A percentile compares a stretch with the other conserved stretches of the same genome.
Conservation (phyloP, 352 stramenopile species). For the Bremia lactucae region DNA sequence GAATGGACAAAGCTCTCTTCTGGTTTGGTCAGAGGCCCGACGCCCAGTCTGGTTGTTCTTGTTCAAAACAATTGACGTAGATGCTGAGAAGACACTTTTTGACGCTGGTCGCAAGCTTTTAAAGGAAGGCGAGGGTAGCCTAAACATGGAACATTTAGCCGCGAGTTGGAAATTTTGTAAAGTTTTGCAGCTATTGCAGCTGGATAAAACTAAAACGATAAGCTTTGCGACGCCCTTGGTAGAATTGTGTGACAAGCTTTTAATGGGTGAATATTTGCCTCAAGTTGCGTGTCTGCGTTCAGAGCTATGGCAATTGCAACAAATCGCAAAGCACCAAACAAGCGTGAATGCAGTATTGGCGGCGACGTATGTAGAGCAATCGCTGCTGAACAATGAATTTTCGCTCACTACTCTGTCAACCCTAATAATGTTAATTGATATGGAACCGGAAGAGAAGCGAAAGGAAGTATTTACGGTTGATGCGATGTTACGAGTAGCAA, state of each 20-base stretch:
- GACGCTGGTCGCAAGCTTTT: slow-evolving; percentile 19
- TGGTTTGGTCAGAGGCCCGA: slow-evolving; percentile 27
- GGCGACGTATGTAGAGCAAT: slow-evolving; percentile 23
- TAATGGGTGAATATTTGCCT: slow-evolving; percentile 2
- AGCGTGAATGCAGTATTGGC: slow-evolving; percentile 6
- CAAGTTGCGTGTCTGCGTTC: slow-evolving; percentile 29
- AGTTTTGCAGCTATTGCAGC: slow-evolving; percentile 35
- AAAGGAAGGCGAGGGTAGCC: slow-evolving; percentile 6
- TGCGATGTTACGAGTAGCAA: slow-evolving; percentile 23
- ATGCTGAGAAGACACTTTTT: slow-evolving; percentile 22
- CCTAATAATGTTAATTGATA: slow-evolving; percentile 48
- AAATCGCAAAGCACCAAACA: slow-evolving; percentile 35
- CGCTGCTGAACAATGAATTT: slow-evolving; percentile 28
- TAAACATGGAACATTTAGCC: slow-evolving; percentile 19
- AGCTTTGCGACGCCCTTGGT: slow-evolving; percentile 38
- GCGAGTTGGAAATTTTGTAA: slow-evolving; percentile 68
- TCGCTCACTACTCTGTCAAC: slow-evolving; percentile 56
- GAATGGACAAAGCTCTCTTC: slow-evolving; percentile 28
- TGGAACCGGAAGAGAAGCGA: slow-evolving; percentile 39
- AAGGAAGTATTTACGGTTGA: slow-evolving; percentile 31
- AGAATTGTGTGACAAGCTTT: slow-evolving; percentile 19
- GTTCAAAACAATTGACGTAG: slow-evolving; percentile 9
- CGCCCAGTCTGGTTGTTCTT: slow-evolving; percentile 18
- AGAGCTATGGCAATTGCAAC: slow-evolving; percentile 62
- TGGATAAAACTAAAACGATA: slow-evolving; percentile 29